Evolutionary conservation across 768 basidiomycete species (phyloP), one percentile per base, ranked within the genome.

Genomic region (Exidia glandulosa): DNA sequence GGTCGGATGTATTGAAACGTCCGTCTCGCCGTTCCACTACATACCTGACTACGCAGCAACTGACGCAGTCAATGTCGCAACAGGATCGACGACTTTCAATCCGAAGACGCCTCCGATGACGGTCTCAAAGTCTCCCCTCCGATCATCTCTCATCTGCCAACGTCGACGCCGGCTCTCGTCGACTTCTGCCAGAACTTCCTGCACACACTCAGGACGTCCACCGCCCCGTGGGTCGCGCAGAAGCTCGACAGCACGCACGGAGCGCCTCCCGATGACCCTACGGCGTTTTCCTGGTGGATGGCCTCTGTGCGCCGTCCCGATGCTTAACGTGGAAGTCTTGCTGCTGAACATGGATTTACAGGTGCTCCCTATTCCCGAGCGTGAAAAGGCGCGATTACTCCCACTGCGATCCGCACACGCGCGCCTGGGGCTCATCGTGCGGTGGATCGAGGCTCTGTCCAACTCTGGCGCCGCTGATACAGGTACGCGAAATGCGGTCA

Each of bases 361-460:
- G 73, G 71, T 95, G 36, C 82, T 97, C 56, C 89, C 94, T 34
- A 91, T 97, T 68, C 91, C 95, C 70, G 90, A 95, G 60, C 80
- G 85, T 66, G 88, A 93, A 74, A 91, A 94, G 70, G 78, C 91
- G 13, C 88, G 93, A 66, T 79, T 98, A 9, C 76, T 94, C 12
- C 89, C 91, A 1, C 85, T 94, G 57, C 81, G 84, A 61, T 88
- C 83, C 58, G 79, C 89, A 0, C 80, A 87, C 30, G 76, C 96
- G 62, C 79, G 95, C 32, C 74, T 98, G 58, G 77, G 87, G 59
- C 77, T 98, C 66, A 87, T 96, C 60, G 89, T 90, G 30, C 88
- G 92, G 67, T 98, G 95, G 95, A 94, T 97, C 66, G 92, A 96
- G 74, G 81, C 83, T 67, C 73, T 89, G n/a, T n/a, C n/a, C n/a